These are phyloP conservation scores for Alternaria rosae DNA, from an alignment of 2,329 filamentous ascomycete species.

Conservation along the genomic window DNA sequence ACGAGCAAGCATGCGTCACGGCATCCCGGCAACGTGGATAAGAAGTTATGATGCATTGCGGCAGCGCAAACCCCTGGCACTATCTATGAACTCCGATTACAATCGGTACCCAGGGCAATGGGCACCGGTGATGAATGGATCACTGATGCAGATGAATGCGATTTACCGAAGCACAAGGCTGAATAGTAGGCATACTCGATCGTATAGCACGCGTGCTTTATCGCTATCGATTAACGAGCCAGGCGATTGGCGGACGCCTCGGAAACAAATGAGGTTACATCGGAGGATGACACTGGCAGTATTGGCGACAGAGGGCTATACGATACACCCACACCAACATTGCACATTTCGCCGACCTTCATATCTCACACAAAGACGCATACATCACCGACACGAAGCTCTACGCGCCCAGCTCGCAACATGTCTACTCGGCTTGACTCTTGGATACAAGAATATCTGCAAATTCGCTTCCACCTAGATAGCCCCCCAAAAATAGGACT, in stretches of 20 bases:
- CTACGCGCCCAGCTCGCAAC: constrained; percentile 19
- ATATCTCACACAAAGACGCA: neutral
- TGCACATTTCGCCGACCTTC: neutral
- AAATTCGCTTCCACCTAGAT: constrained; percentile 16
- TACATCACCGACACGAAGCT: constrained; percentile 4
- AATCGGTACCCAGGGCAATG: constrained; percentile 18
- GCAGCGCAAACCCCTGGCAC: constrained; percentile 18
- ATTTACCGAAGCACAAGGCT: neutral
- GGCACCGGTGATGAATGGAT: constrained; percentile 6
- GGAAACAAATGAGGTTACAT: neutral
- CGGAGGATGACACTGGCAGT: neutral
- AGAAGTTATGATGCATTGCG: constrained; percentile 11
- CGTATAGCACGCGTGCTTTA: neutral
- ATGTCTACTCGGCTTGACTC: neutral
- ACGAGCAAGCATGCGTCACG: constrained; percentile 25
- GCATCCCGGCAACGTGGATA: constrained; percentile 25
- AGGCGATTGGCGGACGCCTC: neutral
- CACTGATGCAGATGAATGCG: neutral
- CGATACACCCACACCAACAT: neutral
- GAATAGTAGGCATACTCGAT: neutral
- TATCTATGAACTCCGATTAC: constrained; percentile 16
- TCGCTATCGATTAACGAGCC: neutral
- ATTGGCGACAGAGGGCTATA: neutral
- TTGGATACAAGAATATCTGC: constrained; percentile 16
- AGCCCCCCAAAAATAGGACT: constrained; percentile 40